A percentile compares a stretch with the other conserved stretches of the same genome.
Evolutionary conservation across 75 land plant species (phyloP).

Genomic region (Larix kaempferi): DNA sequence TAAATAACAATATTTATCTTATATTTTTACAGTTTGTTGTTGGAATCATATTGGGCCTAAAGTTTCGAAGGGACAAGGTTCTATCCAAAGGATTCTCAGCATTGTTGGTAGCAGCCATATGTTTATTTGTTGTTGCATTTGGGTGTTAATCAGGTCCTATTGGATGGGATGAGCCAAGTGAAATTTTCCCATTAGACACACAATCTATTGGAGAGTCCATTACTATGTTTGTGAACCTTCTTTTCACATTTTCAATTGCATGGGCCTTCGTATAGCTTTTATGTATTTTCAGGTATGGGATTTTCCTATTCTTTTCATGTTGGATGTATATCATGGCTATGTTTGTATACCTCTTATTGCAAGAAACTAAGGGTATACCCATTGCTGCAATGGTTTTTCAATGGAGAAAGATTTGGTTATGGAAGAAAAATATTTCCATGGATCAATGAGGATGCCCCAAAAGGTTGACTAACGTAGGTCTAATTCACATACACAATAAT

Average conservation of each 20-base stretch:
- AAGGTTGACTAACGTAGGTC: slow-evolving; percentile 27
- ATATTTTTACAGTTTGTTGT: slow-evolving; percentile 33
- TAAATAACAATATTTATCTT: slow-evolving; percentile 8
- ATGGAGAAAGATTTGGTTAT: slow-evolving; percentile 86
- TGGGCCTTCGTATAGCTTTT: slow-evolving; percentile 68
- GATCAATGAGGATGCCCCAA: slow-evolving; percentile 24
- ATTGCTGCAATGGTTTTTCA: slow-evolving; percentile 76
- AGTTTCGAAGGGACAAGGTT: slow-evolving; percentile 31
- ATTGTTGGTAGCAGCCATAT: slow-evolving; percentile 49
- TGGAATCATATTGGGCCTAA: slow-evolving; percentile 59
- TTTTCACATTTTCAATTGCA: slow-evolving; percentile 79
- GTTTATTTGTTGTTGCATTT: slow-evolving; percentile 61
- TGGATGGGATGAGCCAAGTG: slow-evolving; percentile 88
- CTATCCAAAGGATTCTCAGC: slow-evolving; percentile 41
- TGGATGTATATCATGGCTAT: slow-evolving; percentile 81
- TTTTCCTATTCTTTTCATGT: slow-evolving; percentile 81
- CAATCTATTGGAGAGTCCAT: slow-evolving; percentile 87
- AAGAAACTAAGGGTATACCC: slow-evolving; percentile 85
- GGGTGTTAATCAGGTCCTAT: slow-evolving; percentile 95
- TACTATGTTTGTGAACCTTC: slow-evolving; percentile 69
- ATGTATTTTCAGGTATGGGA: slow-evolving; percentile 65
- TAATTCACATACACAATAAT: no score
- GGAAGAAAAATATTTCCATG: slow-evolving; percentile 46
- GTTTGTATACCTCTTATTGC: slow-evolving; percentile 69
- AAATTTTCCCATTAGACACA: slow-evolving; percentile 82